Conservation (phyloP, 2,329 filamentous ascomycete genomes). For the Colletotrichum filicis region DNA sequence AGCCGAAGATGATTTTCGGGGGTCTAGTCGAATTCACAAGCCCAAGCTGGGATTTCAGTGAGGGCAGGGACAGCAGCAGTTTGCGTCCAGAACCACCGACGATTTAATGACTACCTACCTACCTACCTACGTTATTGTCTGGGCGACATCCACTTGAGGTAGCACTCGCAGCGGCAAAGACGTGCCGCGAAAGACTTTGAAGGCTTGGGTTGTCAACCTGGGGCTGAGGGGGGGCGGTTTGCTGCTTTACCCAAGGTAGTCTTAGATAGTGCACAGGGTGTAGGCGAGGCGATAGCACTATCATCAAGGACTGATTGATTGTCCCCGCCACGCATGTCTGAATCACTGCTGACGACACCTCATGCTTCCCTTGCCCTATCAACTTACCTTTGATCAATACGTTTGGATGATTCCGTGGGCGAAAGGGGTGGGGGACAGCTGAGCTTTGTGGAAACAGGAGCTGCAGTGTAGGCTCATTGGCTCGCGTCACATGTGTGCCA, state of each 20-base stretch:
- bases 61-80: background rate
- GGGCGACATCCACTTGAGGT: constrained; percentile 8
- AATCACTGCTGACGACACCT: constrained; percentile 32
- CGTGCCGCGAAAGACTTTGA: constrained; percentile 22
- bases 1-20: background rate
- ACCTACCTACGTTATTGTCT: background rate
- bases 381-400: background rate
- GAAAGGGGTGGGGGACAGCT: background rate
- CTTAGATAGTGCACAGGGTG: constrained; percentile 9
- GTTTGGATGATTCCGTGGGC: background rate
- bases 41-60: background rate
- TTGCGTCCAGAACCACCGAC: background rate
- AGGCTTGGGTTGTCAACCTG: constrained; percentile 22
- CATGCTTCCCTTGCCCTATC: constrained; percentile 7
- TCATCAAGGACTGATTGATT: constrained; percentile 1
- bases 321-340: constrained; percentile 19
- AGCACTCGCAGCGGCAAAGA: constrained; percentile 25
- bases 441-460: background rate
- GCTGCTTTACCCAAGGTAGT: constrained; percentile 1
- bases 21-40: background rate
- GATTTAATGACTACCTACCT: background rate
- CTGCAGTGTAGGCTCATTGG: background rate
- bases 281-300: constrained; percentile 3
- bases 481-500: constrained; percentile 18
- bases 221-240: background rate